These are phyloP conservation scores for Triticum turgidum DNA, from an alignment of 176 grass and related monocot genomes.

Conservation along the genomic window DNA sequence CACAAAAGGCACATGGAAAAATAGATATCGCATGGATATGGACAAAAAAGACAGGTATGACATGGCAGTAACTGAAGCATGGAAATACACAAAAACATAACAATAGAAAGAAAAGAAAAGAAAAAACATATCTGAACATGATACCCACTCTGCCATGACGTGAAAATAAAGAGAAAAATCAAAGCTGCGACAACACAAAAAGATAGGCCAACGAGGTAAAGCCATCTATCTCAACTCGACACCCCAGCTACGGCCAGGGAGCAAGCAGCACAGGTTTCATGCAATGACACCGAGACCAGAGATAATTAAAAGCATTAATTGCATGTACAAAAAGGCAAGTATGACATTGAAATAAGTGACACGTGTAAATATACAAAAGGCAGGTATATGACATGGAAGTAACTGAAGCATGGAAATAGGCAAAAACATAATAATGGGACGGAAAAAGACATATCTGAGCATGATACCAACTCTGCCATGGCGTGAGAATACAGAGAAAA, in stretches of 20 bases:
- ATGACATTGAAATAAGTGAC: neutral
- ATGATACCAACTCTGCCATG: neutral
- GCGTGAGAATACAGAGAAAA: neutral
- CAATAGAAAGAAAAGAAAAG: no score
- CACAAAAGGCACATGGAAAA: neutral
- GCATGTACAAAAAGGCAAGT: neutral
- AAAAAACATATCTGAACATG: no score
- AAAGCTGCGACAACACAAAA: no score
- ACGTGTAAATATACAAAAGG: neutral
- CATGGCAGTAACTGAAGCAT: neutral
- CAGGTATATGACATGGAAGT: neutral
- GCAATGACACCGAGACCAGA: no score
- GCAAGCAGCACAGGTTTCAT: no score
- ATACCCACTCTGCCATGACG: no score
- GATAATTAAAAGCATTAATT: neutral
- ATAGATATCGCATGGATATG: neutral
- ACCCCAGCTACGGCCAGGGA: no score
- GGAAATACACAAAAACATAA: neutral
- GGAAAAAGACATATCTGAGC: no score
- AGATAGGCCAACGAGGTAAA: no score
- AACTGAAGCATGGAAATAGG: neutral
- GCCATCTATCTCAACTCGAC: no score
- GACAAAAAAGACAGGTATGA: neutral
- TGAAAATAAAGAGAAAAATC: no score
- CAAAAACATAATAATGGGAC: neutral